Percentiles rank a stretch among this genome's conserved stretches.
Evolutionary conservation across 2,329 filamentous ascomycete genomes (phyloP).

Genomic region (Apiospora aurea): DNA sequence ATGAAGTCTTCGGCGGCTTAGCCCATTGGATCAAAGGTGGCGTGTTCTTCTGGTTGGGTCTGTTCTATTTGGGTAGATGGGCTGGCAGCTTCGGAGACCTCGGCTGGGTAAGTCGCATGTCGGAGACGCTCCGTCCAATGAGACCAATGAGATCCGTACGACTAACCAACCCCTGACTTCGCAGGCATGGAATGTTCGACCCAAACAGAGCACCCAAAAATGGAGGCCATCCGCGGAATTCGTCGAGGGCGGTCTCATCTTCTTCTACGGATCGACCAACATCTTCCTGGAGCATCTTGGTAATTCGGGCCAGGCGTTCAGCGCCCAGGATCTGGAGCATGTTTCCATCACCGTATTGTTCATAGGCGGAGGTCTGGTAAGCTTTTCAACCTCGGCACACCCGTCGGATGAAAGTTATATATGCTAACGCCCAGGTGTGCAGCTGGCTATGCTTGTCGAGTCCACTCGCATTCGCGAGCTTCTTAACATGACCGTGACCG

Average conservation of each 20-base stretch:
- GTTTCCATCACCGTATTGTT: slow-evolving; percentile 93
- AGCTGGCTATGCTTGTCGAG: slow-evolving; percentile 76
- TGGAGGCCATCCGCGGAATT: slow-evolving; percentile 87
- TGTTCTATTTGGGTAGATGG: slow-evolving; percentile 88
- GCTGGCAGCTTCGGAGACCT: slow-evolving; percentile 88
- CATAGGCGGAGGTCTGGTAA: slow-evolving; percentile 86
- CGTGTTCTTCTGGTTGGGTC: slow-evolving; percentile 92
- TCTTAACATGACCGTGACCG: slow-evolving; percentile 61
- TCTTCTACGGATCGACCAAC: slow-evolving; percentile 87
- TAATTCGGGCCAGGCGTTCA: slow-evolving; percentile 75
- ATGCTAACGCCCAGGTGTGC: background rate
- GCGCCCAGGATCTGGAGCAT: slow-evolving; percentile 84
- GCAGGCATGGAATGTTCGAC: slow-evolving; percentile 86
- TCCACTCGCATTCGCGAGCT: slow-evolving; percentile 73
- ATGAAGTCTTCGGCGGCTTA: slow-evolving; percentile 79
- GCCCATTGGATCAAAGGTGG: slow-evolving; percentile 95
- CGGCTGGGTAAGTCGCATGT: slow-evolving; percentile 71
- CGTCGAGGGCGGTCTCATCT: slow-evolving; percentile 87
- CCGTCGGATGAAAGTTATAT: background rate
- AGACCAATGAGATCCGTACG: slow-evolving; percentile 24
- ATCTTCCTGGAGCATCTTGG: slow-evolving; percentile 91
- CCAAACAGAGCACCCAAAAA: slow-evolving; percentile 60
- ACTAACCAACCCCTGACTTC: background rate
- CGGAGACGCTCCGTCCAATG: background rate
- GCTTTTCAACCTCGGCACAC: slow-evolving; percentile 40